Evolutionary conservation across 108 stramenopile genomes (phyloP).

Genomic region (Skeletonema marinoi): DNA sequence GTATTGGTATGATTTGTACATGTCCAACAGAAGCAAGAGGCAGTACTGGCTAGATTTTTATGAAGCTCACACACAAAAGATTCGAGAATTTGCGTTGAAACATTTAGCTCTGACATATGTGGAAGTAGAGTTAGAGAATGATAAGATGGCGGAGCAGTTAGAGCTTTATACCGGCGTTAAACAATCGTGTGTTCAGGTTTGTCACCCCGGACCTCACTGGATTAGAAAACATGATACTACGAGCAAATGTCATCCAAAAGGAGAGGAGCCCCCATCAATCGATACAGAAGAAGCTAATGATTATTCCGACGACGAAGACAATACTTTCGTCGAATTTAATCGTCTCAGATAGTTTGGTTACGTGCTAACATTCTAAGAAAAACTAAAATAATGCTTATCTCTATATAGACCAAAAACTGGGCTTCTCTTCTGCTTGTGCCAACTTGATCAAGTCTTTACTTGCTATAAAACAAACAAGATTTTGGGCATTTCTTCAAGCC

Average conservation of each 20-base stretch:
- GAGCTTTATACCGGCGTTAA: constrained; percentile 50
- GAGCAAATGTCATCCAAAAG: constrained; percentile 34
- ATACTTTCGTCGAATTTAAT: too few relatives aligned
- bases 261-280: constrained; percentile 2
- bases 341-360: background rate
- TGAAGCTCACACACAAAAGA: constrained; percentile 52
- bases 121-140: constrained; percentile 50
- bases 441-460: background rate
- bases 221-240: constrained; percentile 29
- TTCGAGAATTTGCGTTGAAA: constrained; percentile 53
- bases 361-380: background rate
- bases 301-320: background rate
- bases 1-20: constrained; percentile 27
- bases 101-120: constrained; percentile 59
- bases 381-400: background rate
- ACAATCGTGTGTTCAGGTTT: constrained; percentile 39
- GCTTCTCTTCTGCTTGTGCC: background rate
- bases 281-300: background rate
- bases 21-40: background rate
- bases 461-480: constrained; percentile 70
- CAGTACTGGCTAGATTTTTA: constrained; percentile 52
- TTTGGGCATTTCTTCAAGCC: constrained; percentile 91
- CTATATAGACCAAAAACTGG: background rate
- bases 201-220: constrained; percentile 46
- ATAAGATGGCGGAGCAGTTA: constrained; percentile 35